phyloP scores from a whole-genome alignment of 495 filamentous ascomycete genomes.

The Daldinia vernicosa region DNA sequence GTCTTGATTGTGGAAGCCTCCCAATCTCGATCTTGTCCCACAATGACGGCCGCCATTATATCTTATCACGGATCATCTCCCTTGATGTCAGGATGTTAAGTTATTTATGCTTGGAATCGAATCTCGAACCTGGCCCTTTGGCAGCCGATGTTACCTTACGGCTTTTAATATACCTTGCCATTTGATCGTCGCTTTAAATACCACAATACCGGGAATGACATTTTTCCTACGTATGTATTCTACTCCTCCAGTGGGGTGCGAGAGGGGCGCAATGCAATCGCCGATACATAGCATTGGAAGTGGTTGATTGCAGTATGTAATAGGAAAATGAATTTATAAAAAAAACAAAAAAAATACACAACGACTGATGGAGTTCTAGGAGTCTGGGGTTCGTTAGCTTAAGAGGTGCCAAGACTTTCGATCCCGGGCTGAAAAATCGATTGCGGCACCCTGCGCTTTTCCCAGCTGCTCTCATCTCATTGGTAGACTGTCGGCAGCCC shows the following conservation, averaged over 20 bases:
- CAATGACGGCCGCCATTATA: constrained; percentile 29
- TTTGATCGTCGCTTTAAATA: constrained; percentile 34
- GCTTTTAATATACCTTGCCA: constrained; percentile 18
- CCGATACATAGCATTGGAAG: constrained; percentile 22
- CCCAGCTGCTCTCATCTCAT: constrained; percentile 29
- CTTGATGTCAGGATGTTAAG: not conserved
- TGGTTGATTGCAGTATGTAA: constrained; percentile 21
- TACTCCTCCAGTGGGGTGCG: constrained; percentile 18
- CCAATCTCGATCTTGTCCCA: constrained; percentile 45
- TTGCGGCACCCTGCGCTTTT: constrained; percentile 42
- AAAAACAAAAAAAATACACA: constrained; percentile 21
- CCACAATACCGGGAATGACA: constrained; percentile 28
- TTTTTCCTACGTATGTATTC: not conserved
- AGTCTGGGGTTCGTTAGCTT: constrained; percentile 42
- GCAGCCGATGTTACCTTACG: constrained; percentile 9
- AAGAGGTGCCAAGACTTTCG: constrained; percentile 40
- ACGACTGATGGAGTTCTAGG: constrained; percentile 27
- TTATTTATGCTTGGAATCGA: constrained; percentile 16
- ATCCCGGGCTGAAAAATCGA: constrained; percentile 48
- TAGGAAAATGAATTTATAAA: constrained; percentile 12
- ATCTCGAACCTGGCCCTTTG: constrained; percentile 36
- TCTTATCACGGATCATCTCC: not conserved
- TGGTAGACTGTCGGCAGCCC: constrained; percentile 30
- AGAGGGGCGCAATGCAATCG: constrained; percentile 21
- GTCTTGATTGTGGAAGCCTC: constrained; percentile 5